Conservation (phyloP, 257 asterid species). For the Leonotis leonurus region DNA sequence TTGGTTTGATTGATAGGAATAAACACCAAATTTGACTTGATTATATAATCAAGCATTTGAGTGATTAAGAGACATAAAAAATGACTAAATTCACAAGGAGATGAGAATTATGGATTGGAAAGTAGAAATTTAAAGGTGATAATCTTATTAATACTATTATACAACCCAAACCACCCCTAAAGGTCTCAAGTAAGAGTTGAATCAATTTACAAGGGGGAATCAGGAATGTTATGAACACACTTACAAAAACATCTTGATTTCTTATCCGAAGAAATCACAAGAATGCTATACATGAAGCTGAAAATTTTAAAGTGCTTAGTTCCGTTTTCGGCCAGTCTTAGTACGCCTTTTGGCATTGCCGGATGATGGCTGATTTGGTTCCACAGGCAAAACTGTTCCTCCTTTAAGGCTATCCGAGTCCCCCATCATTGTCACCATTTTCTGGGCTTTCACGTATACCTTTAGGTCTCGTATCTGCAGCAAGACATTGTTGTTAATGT, state of each 20-base stretch:
- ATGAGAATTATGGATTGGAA: too few species aligned
- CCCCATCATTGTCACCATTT: constrained; percentile 33
- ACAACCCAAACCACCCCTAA: too few species aligned
- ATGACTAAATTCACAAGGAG: too few species aligned
- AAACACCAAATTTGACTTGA: too few species aligned
- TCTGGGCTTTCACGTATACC: constrained; percentile 64
- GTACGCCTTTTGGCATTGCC: constrained; percentile 49
- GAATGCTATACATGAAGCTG: neutral
- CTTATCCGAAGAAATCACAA: neutral
- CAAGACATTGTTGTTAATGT: neutral
- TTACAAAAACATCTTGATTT: neutral
- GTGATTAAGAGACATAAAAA: too few species aligned
- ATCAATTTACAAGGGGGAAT: too few species aligned
- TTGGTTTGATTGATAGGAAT: too few species aligned
- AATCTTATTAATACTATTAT: too few species aligned
- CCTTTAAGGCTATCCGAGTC: constrained; percentile 63
- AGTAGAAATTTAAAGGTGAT: too few species aligned
- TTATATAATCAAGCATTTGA: too few species aligned
- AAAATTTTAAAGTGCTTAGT: constrained; percentile 8
- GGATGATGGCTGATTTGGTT: constrained; percentile 38
- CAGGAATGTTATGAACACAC: too few species aligned
- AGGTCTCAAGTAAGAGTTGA: too few species aligned
- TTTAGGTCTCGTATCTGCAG: constrained; percentile 72
- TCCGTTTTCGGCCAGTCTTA: constrained; percentile 47
- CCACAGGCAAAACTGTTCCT: constrained; percentile 64